Evolutionary conservation across 768 basidiomycete genomes (phyloP), one percentile per base, ranked within the genome.

Genomic region (Lactarius quietus): DNA sequence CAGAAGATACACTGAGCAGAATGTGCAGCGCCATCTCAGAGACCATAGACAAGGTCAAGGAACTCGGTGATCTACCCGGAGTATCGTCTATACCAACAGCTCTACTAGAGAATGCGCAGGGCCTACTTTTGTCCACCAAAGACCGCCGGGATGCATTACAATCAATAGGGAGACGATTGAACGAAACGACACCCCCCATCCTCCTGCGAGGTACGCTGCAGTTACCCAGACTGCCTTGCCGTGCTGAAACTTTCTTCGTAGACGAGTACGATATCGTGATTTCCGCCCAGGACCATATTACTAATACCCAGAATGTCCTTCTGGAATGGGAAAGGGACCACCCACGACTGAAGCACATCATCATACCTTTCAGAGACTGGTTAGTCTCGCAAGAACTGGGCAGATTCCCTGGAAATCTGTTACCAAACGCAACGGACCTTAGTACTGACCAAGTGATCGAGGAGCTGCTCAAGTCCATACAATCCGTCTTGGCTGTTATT

Each of bases 381-480:
- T 70, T 78, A 1, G 62, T 64, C 48, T 57, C 67, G 9, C 67
- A 69, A 58, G 28, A 28, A 8, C 41, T 36, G 26, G 17, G 35
- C 28, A 14, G 23, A n/a, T 51, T 53, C 38, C 9, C 18, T 12
- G 36, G 26, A 33, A 54, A 36, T 31, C 48, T 35, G 33, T 18
- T 17, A n/a, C 39, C 17, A 33, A 31, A 26, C 18, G n/a, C 59
- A n/a, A 57, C 41, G 67, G 23, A 41, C 60, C 74, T 68, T 28
- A 69, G 71, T 57, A 71, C 77, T 1, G 80, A 84, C 59, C 36
- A 68, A 3, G 71, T 90, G 61, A 83, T 95, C 69, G 83, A 89
- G 68, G 73, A 79, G 1, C 76, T 93, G 55, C 81, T 96, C 26
- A 74, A 91, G 35, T 80, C 79, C 36, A 81, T 88, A 26, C 93